Conservation (phyloP, 306 rosid genomes). For the Hippophae rhamnoides region DNA sequence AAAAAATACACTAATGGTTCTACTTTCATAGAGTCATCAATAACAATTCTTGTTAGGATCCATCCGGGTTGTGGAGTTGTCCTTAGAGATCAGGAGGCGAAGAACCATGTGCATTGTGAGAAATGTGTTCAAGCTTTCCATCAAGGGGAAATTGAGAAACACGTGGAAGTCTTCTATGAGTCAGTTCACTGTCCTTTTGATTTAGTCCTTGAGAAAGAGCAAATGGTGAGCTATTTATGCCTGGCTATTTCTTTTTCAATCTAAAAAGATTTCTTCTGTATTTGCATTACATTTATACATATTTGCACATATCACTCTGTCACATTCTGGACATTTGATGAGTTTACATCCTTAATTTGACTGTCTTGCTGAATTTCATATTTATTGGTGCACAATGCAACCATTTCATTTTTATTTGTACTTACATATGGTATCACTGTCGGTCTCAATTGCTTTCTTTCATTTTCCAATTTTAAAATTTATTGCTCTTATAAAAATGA, state of each 20-base stretch:
- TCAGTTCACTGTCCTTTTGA: slow-evolving; percentile 84
- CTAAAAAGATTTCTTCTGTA: neutral
- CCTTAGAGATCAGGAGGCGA: slow-evolving; percentile 77
- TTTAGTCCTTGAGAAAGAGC: slow-evolving; percentile 71
- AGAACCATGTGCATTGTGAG: slow-evolving; percentile 79
- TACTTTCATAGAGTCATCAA: too few relatives aligned
- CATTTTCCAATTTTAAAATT: neutral
- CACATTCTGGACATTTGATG: neutral
- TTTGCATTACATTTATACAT: neutral
- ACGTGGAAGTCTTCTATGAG: slow-evolving; percentile 82
- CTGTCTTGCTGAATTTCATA: neutral
- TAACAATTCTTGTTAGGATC: too few relatives aligned
- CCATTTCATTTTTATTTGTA: neutral
- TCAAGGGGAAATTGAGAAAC: slow-evolving; percentile 76
- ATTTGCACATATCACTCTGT: neutral
- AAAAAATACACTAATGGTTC: too few relatives aligned
- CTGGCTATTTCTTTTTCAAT: too few relatives aligned
- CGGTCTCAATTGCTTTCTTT: neutral
- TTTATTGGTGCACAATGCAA: neutral
- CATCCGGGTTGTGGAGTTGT: slow-evolving; percentile 71
- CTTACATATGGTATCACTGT: neutral
- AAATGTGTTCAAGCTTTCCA: slow-evolving; percentile 83
- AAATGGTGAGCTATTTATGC: slow-evolving; percentile 51
- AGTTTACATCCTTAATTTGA: neutral
- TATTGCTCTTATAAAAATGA: neutral